Evolutionary conservation across 75 land plant species (phyloP).

Genomic region (Sequoiadendron giganteum): DNA sequence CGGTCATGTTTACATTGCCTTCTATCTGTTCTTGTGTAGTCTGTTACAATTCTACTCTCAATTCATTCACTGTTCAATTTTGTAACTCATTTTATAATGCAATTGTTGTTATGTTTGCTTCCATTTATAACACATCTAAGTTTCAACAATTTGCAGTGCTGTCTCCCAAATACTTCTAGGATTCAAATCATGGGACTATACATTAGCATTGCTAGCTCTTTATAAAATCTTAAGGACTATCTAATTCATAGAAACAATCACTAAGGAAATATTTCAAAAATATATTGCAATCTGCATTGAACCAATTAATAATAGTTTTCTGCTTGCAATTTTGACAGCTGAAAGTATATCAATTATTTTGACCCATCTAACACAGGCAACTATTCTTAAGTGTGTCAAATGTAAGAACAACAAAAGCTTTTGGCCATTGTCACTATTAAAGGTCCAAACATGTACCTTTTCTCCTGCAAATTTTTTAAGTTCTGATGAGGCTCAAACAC

Average conservation of each 20-base stretch:
- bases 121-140: background rate
- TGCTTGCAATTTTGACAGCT: background rate
- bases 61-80: background rate
- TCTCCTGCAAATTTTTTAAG: slow-evolving; percentile 25
- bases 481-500: slow-evolving; percentile 62
- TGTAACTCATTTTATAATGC: too few relatives aligned
- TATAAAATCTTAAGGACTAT: background rate
- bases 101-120: background rate
- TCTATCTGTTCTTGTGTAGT: background rate
- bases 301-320: background rate
- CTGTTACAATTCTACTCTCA: background rate
- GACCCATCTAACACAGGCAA: background rate
- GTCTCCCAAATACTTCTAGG: background rate
- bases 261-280: background rate
- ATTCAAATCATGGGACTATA: background rate
- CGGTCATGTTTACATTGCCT: too few relatives aligned
- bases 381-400: background rate
- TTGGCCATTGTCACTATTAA: background rate
- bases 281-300: background rate
- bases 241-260: background rate
- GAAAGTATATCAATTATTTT: background rate
- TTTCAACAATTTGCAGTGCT: background rate
- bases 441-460: slow-evolving; percentile 44
- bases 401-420: background rate
- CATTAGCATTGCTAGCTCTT: background rate